Percentiles rank a stretch among this genome's conserved stretches.
These are phyloP conservation scores for Pleurotus giganteus DNA, from an alignment of 768 basidiomycete genomes.

Conservation along the genomic window DNA sequence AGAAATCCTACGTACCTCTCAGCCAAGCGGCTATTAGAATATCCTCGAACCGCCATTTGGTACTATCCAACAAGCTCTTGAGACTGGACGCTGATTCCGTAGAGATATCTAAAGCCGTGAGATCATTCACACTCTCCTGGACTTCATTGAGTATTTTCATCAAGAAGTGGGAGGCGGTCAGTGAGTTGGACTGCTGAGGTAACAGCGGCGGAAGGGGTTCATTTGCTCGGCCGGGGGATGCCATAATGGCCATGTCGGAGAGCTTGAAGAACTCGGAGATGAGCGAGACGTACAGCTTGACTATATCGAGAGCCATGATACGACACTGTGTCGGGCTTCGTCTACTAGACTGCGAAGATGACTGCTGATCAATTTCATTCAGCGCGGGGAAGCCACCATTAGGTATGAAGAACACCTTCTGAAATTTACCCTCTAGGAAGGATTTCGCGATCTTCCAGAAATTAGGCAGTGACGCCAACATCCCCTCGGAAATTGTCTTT, in stretches of 20 bases:
- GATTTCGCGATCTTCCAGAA: constrained; percentile 93
- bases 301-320: constrained; percentile 84
- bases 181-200: constrained; percentile 74
- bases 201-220: constrained; percentile 47
- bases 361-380: constrained; percentile 19
- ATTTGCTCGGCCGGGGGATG: constrained; percentile 40
- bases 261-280: constrained; percentile 85
- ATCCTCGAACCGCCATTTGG: constrained; percentile 87
- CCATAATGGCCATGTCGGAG: constrained; percentile 73
- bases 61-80: constrained; percentile 74
- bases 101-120: constrained; percentile 77
- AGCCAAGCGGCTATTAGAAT: constrained; percentile 78
- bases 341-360: constrained; percentile 37
- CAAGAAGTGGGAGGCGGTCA: constrained; percentile 82
- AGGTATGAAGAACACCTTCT: constrained; percentile 54
- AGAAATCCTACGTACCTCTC: constrained; percentile 54
- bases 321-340: constrained; percentile 81
- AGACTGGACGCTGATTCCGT: constrained; percentile 68
- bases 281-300: constrained; percentile 81
- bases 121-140: constrained; percentile 81
- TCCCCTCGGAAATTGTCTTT: constrained; percentile 82
- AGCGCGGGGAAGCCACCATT: too few species aligned
- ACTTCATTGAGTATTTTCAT: constrained; percentile 81
- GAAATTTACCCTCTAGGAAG: constrained; percentile 92
- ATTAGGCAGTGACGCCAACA: constrained; percentile 81